These are phyloP conservation scores for Plasmodium inui DNA, from an alignment of 169 alveolate genomes.

Conservation along the genomic window DNA sequence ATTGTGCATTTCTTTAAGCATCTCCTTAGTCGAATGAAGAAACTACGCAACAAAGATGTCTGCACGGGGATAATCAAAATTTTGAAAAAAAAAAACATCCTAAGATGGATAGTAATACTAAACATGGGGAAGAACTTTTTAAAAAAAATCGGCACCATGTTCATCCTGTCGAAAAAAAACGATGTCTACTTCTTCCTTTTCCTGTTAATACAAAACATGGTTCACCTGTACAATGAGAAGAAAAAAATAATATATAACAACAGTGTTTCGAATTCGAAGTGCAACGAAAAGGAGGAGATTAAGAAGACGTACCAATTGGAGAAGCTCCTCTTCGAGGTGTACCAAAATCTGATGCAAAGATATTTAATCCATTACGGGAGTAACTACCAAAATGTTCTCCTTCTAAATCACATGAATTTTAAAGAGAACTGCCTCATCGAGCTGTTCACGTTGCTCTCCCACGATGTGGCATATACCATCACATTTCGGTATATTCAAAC, in stretches of 20 bases:
- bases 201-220: slow-evolving; percentile 47
- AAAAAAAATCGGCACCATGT: slow-evolving; percentile 18
- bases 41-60: slow-evolving; percentile 12
- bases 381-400: background rate
- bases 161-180: slow-evolving; percentile 37
- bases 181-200: slow-evolving; percentile 47
- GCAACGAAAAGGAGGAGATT: slow-evolving; percentile 16
- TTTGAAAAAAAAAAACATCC: slow-evolving; percentile 35
- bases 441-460: slow-evolving; percentile 49
- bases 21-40: background rate
- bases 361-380: slow-evolving; percentile 38
- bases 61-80: slow-evolving; percentile 35
- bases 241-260: slow-evolving; percentile 36
- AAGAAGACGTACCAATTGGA: slow-evolving; percentile 45
- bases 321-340: slow-evolving; percentile 14
- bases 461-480: slow-evolving; percentile 54
- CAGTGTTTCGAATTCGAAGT: background rate
- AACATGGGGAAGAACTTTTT: slow-evolving; percentile 38
- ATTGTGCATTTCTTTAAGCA: slow-evolving; percentile 9
- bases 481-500: slow-evolving; percentile 56
- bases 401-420: slow-evolving; percentile 31
- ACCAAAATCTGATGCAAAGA: slow-evolving; percentile 29
- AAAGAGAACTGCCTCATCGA: slow-evolving; percentile 72
- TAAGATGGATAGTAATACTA: slow-evolving; percentile 38
- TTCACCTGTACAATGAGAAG: slow-evolving; percentile 54